Evolutionary conservation across 495 filamentous ascomycete species (phyloP), one percentile per base, ranked within the genome.

Genomic region (Lepidopterella palustris): DNA sequence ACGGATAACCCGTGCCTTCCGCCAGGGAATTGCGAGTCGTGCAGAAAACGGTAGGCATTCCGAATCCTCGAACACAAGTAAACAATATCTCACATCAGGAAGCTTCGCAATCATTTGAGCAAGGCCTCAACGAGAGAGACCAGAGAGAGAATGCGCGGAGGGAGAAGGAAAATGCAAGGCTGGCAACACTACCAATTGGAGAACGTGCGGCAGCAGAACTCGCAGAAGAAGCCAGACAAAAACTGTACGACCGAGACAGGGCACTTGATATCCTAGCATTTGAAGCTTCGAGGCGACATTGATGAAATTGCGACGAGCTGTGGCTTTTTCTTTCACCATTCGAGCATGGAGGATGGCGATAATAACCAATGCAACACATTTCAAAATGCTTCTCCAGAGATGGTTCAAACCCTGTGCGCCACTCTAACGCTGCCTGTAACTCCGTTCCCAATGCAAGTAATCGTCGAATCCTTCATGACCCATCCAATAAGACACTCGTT

Each of bases 401-500:
- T 35, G 31, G 6, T 3, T 42, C 18, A 42, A 42, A 11, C 18
- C 9, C 35, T 3, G 9, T 3, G 9, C 35, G 35, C 35, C 35
- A 18, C 2, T 11, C 35, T 13, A 42, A 42, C 18, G 35, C 35
- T 42, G 35, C 35, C 13, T n/a, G 18, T 2, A 3, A 42, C 35
- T 42, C 35, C 35, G 10, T 42, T 42, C 35, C 35, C 35, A 15
- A 42, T 42, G 35, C 35, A 42, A 42, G 2, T n/a, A n/a, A n/a
- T n/a, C n/a, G 35, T 4, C 18, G 13, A 18, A 42, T 42, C 10
- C 3, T 42, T 13, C 18, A 42, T 15, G 35, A 4, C 35, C 35
- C 13, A 10, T 50, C 42, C 10, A 58, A 31, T n/a, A 42, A 4
- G 48, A 18, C 55, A 20, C 11, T 50, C 3, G 57, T 65, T 42